Evolutionary conservation across 1,284 basidiomycete species (phyloP).

Genomic region (Cryptococcus neoformans): DNA sequence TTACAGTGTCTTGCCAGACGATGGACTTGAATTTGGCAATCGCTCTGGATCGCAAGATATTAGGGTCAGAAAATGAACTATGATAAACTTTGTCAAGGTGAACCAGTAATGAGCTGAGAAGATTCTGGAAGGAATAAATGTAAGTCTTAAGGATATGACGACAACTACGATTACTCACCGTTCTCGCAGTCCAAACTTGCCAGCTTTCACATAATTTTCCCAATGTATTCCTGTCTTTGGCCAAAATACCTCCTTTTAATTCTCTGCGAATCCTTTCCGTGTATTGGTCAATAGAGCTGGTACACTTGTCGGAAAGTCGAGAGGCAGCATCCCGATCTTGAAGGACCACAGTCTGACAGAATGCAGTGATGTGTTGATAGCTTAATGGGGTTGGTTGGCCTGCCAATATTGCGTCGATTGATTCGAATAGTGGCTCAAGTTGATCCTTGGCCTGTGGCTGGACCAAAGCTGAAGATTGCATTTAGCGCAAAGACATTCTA

Average conservation of each 20-base stretch:
- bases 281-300: too few relatives aligned
- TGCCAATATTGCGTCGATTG: constrained; percentile 23
- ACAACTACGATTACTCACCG: constrained; percentile 18
- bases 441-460: constrained; percentile 5
- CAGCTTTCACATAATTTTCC: constrained; percentile 22
- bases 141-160: background rate
- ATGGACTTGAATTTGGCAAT: too few relatives aligned
- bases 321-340: constrained; percentile 18
- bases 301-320: too few relatives aligned
- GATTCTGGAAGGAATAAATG: constrained; percentile 15
- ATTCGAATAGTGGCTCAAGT: constrained; percentile 10
- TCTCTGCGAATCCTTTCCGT: constrained; percentile 5
- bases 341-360: constrained; percentile 24
- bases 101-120: constrained; percentile 41
- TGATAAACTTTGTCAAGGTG: constrained; percentile 35
- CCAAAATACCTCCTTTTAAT: constrained; percentile 28
- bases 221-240: constrained; percentile 30
- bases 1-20: too few relatives aligned
- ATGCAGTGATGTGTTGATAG: constrained; percentile 28
- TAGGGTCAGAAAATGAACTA: too few relatives aligned
- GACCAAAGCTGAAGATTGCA: background rate
- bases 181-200: constrained; percentile 23
- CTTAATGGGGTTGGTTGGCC: constrained; percentile 25
- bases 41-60: too few relatives aligned
- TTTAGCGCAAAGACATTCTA: background rate